Conservation (phyloP, 352 stramenopile genomes). For the Phytopythium delawarense region DNA sequence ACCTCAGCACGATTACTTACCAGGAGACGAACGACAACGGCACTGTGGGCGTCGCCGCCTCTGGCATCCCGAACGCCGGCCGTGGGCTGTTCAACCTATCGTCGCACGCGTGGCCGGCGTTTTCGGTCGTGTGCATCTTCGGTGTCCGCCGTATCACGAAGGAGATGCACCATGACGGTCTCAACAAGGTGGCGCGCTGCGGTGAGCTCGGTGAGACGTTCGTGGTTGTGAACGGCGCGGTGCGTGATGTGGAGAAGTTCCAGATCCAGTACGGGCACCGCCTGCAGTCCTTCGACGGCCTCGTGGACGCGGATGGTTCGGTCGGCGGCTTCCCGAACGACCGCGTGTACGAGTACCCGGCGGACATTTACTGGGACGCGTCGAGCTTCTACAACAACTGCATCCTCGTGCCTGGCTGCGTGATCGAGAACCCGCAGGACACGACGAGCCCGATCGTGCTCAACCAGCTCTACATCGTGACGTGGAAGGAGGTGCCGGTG, state of each 20-base stretch:
- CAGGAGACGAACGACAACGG: conserved; percentile 85
- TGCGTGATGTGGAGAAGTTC: conserved; percentile 86
- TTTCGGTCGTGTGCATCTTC: conserved; percentile 88
- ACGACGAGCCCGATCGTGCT: conserved; percentile 72
- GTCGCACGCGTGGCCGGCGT: conserved; percentile 72
- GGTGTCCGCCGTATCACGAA: conserved; percentile 82
- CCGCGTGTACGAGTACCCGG: conserved; percentile 84
- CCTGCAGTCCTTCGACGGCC: conserved; percentile 71
- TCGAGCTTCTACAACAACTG: conserved; percentile 89
- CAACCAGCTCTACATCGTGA: conserved; percentile 87
- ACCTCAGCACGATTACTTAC: conserved; percentile 81
- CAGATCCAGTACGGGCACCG: conserved; percentile 86
- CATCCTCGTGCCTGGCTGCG: conserved; percentile 82
- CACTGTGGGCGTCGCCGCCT: conserved; percentile 77
- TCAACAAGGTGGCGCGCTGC: conserved; percentile 85
- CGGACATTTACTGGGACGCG: conserved; percentile 83
- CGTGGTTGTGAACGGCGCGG: conserved; percentile 81
- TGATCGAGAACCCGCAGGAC: conserved; percentile 79
- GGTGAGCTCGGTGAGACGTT: conserved; percentile 85
- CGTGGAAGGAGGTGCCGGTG: conserved; percentile 82
- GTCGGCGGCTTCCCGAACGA: conserved; percentile 84
- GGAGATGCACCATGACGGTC: conserved; percentile 81
- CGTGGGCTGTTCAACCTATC: conserved; percentile 84
- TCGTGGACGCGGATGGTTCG: conserved; percentile 82
- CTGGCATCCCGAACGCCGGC: conserved; percentile 78